Conservation (phyloP, 2,329 filamentous ascomycete genomes). For the Cytospora piceicola region DNA sequence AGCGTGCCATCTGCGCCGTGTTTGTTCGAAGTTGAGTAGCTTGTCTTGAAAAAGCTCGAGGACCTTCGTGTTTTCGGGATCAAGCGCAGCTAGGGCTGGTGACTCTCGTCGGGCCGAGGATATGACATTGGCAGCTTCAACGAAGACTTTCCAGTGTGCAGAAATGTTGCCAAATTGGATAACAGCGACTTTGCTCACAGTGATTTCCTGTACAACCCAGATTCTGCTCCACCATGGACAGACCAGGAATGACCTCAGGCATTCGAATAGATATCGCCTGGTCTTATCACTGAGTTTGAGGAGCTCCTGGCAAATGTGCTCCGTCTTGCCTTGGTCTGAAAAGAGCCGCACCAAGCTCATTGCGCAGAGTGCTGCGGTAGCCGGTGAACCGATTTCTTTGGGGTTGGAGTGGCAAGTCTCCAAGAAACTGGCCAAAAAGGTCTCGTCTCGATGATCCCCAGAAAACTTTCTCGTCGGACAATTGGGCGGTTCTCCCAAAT, state of each 20-base stretch:
- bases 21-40: background rate
- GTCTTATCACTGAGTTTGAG: background rate
- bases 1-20: slow-evolving; percentile 7
- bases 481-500: background rate
- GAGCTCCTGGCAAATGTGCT: background rate
- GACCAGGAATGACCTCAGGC: slow-evolving; percentile 1
- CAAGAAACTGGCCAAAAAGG: background rate
- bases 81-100: background rate
- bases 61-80: slow-evolving; percentile 19
- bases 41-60: background rate
- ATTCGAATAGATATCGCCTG: slow-evolving; percentile 17
- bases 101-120: background rate
- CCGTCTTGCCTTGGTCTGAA: background rate
- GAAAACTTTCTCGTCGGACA: background rate
- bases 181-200: background rate
- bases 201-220: slow-evolving; percentile 21
- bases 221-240: slow-evolving; percentile 24
- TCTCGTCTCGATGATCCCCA: background rate
- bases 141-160: background rate
- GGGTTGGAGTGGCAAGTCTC: background rate
- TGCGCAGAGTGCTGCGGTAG: background rate
- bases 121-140: background rate
- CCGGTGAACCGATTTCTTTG: background rate
- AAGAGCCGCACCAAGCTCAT: slow-evolving; percentile 13
- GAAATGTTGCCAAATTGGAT: slow-evolving; percentile 12